These are phyloP conservation scores for Penicillium sclerotiorum DNA, from an alignment of 2,329 filamentous ascomycete species.

Conservation along the genomic window DNA sequence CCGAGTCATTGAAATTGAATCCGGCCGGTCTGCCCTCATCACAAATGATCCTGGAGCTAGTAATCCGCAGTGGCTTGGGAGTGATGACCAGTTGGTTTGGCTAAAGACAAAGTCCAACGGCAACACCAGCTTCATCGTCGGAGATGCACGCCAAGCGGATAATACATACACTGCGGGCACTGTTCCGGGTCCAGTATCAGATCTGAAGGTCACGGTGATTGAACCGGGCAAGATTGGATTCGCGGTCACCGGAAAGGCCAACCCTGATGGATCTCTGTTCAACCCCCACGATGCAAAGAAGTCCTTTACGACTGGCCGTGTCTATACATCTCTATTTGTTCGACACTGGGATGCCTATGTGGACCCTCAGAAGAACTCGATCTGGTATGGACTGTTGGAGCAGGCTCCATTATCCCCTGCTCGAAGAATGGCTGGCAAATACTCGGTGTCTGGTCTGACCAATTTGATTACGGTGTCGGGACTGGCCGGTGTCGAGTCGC, in stretches of 20 bases:
- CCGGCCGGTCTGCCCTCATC: slow-evolving; percentile 44
- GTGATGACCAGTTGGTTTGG: slow-evolving; percentile 49
- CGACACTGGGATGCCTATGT: slow-evolving; percentile 58
- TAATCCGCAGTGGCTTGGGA: slow-evolving; percentile 51
- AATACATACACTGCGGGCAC: slow-evolving; percentile 50
- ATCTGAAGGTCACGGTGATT: slow-evolving; percentile 48
- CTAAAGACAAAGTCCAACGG: slow-evolving; percentile 49
- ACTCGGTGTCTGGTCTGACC: slow-evolving; percentile 44
- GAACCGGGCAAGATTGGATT: slow-evolving; percentile 48
- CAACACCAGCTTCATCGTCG: slow-evolving; percentile 50
- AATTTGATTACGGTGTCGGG: slow-evolving; percentile 47
- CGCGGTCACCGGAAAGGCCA: slow-evolving; percentile 51
- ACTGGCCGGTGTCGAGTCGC: slow-evolving; percentile 46
- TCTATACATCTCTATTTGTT: slow-evolving; percentile 57
- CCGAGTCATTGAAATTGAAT: slow-evolving; percentile 47
- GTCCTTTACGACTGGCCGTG: slow-evolving; percentile 47
- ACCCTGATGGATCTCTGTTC: slow-evolving; percentile 51
- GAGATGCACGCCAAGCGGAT: slow-evolving; percentile 43
- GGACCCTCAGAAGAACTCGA: slow-evolving; percentile 51
- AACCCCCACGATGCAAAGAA: slow-evolving; percentile 54
- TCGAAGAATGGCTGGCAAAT: slow-evolving; percentile 41
- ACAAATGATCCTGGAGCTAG: slow-evolving; percentile 49
- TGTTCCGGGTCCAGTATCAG: slow-evolving; percentile 49
- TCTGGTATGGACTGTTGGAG: slow-evolving; percentile 53
- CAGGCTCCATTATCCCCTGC: slow-evolving; percentile 41